Evolutionary conservation across 768 basidiomycete genomes (phyloP), one percentile per base, ranked within the genome.

Genomic region (Glaciozyma martinii): DNA sequence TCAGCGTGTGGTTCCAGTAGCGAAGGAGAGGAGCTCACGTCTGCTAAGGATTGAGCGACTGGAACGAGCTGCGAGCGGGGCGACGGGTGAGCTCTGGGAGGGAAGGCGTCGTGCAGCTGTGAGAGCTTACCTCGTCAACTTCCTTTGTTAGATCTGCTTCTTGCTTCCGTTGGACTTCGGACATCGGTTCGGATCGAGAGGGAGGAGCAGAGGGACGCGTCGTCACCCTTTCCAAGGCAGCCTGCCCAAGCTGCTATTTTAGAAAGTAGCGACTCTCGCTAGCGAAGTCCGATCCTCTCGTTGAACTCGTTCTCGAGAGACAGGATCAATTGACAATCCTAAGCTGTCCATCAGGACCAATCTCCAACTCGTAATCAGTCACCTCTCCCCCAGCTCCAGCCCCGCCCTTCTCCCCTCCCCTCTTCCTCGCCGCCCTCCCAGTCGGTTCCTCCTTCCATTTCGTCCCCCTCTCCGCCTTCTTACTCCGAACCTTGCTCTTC

Each of bases 111-210:
- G 53, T 53, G 29, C 3, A 27, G 56, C 46, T 44, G 18, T 13
- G 19, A 40, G 21, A 16, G 19, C 65, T 23, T 40, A 64, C 68
- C 62, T 70, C 62, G 68, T 70, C 65, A 23, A 59, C 61, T 10
- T 66, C 59, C n/a, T 59, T 65, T 12, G 68, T 61, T 7, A 63
- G 37, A 49, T 70, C 68, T 1, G 55, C 65, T 32, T 70, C 68
- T 47, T 68, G 66, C 52, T 68, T 68, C 21, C 66, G 58, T 32
- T 54, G 53, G 16, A 47, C n/a, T 47, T 47, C 46, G 21, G 37
- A 40, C 37, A 40, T 40, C 37, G n/a, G 10, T 40, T 40, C 37
- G 12, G 2, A 7, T 13, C 10, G 37, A 13, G 37, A 6, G 37
- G 5, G 12, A 40, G 37, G 12, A 40, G 7, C 3, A 40, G 10